These are phyloP conservation scores for Royoungia palumana DNA, from an alignment of 768 basidiomycete genomes.

Conservation along the genomic window DNA sequence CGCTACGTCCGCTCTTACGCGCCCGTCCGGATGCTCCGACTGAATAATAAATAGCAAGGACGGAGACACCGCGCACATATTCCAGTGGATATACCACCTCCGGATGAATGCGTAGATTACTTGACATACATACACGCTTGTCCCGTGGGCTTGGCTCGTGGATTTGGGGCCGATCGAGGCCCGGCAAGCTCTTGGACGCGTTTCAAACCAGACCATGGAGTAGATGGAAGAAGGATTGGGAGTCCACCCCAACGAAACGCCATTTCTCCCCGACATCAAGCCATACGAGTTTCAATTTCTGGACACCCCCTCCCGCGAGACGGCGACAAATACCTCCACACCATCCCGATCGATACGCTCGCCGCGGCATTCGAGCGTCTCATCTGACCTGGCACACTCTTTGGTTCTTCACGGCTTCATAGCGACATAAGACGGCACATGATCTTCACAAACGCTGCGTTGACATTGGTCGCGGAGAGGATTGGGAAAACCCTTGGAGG, in stretches of 20 bases:
- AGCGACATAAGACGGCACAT: constrained; percentile 51
- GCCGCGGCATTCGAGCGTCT: constrained; percentile 39
- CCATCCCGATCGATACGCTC: constrained; percentile 12
- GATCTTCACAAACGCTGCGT: constrained; percentile 51
- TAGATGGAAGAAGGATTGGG: constrained; percentile 19
- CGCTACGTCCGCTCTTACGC: constrained; percentile 55
- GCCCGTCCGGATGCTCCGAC: constrained; percentile 42
- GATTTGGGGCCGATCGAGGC: constrained; percentile 42
- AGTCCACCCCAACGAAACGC: constrained; percentile 39
- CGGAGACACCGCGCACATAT: constrained; percentile 48
- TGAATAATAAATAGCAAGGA: constrained; percentile 48
- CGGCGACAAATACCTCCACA: constrained; percentile 10
- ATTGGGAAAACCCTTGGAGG: constrained; percentile 46
- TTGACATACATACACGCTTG: constrained; percentile 50
- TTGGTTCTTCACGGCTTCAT: constrained; percentile 67
- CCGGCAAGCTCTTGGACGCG: constrained; percentile 43
- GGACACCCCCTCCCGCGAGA: constrained; percentile 9
- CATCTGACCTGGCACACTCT: constrained; percentile 69
- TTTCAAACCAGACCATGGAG: constrained; percentile 46
- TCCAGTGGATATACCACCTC: constrained; percentile 33
- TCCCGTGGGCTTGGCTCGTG: constrained; percentile 72
- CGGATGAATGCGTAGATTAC: constrained; percentile 60
- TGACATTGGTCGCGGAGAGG: constrained; percentile 41
- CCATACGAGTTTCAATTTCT: constrained; percentile 47
- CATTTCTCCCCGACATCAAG: constrained; percentile 46